phyloP scores from a whole-genome alignment of 805 yeast species.

The Saccharomyces paradoxus region DNA sequence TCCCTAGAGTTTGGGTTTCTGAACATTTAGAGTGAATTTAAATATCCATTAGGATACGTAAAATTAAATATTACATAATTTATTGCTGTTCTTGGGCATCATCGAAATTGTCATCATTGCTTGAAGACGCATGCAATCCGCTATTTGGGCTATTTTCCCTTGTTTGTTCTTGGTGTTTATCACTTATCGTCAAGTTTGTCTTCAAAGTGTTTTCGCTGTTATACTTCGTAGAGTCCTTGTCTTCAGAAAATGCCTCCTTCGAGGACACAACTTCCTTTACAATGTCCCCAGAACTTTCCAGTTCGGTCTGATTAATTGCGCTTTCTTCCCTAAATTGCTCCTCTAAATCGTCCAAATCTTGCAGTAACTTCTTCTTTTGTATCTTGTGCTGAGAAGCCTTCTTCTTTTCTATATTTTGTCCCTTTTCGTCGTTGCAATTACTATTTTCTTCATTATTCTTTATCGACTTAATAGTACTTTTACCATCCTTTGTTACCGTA shows the following conservation, averaged over 20 bases:
- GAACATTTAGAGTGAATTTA: neutral
- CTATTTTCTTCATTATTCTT: neutral
- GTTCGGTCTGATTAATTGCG: neutral
- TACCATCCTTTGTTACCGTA: neutral
- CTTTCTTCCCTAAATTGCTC: conserved; percentile 4
- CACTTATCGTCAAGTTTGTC: neutral
- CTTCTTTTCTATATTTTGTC: neutral
- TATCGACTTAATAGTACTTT: neutral
- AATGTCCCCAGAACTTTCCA: neutral
- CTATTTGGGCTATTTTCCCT: neutral
- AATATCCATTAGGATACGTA: neutral
- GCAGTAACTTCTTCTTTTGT: conserved; percentile 1
- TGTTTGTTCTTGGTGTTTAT: neutral
- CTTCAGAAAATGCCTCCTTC: neutral
- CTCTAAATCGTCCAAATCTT: conserved; percentile 1
- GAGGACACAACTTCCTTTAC: neutral
- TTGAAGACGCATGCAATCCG: neutral
- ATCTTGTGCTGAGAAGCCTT: neutral
- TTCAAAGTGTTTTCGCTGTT: neutral
- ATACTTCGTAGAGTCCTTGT: neutral
- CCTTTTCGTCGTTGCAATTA: neutral
- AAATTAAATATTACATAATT: neutral
- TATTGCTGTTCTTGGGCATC: conserved; percentile 15
- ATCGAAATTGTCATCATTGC: conserved; percentile 11
- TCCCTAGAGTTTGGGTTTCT: too few species aligned